Base-by-base conservation (phyloP, 2,329 filamentous ascomycete genomes). In the Monilinia laxa region DNA sequence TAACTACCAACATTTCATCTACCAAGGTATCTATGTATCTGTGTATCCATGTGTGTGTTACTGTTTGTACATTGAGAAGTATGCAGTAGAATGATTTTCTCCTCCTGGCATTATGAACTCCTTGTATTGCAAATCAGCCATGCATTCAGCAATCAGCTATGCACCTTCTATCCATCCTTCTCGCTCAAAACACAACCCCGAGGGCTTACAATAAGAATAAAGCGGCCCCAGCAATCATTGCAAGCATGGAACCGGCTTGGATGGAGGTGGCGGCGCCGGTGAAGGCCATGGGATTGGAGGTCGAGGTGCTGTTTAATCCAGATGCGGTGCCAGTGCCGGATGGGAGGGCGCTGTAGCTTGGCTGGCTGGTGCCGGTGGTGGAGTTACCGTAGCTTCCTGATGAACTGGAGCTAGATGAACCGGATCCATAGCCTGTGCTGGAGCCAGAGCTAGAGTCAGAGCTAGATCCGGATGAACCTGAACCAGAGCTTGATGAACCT, bases 341-440 rank as follows among this genome's bases (percentile, higher is more conserved):
- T 52, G 55, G 63, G 16, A 11, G 9, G 6, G 28, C 12, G 7
- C 18, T 35, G 20, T 57, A 42, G 38, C 20, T 35, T 31, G 40
- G 40, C 7, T 42, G 51, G 56, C 14, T 58, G 38, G 16, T 25
- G n/a, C 20, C 12, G 20, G 53, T 18, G 42, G 38, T 60, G 2
- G 64, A 45, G 23, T 60, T 65, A 9, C 47, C 14, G 18, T 65
- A 65, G 25, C 42, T n/a, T 31, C 63, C 63, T 11, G 63, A 31
- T 23, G 52, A 11, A 35, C 31, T 35, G 31, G 47, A 9, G 4
- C 6, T 12, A 25, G 49, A 7, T 6, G 31, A 35, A 35, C 31
- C 31, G 31, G 31, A 35, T 35, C 31, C 31, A 9, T 3, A 35
- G 31, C 31, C 25, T 35, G 31, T 35, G 31, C 31, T 35, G 14